Evolutionary conservation across 805 yeast genomes (phyloP), one percentile per base, ranked within the genome.

Genomic region (Cyberlindnera euphorbiiphila): DNA sequence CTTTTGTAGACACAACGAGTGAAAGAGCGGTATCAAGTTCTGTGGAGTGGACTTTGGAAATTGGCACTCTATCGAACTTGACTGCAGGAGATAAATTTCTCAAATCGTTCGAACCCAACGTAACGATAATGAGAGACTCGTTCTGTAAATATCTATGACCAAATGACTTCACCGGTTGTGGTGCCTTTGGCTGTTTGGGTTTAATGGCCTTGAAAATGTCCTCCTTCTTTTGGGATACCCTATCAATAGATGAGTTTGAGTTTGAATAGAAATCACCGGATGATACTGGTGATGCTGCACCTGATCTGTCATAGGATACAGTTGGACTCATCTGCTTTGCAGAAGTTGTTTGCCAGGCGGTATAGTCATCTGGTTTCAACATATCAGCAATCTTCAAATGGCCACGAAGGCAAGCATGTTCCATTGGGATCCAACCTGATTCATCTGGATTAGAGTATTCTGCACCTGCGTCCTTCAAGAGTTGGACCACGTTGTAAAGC

Each of bases 381-480:
- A 76, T 50, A 36, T 76, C 76, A 2, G 93, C 81, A 25, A 86
- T 74, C 3, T 66, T 70, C 41, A 89, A 63, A 57, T 88, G 95
- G 5, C 98, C 98, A 50, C 97, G 72, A 31, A 91, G 66, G 33
- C 86, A 81, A 0, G 97, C 96, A 60, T 91, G 98, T 54, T 91
- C 98, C 79, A 87, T 79, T n/a, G 98, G 96, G 14, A 87, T 77
- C 98, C 98, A 91, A 0, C 97, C 97, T 36, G 93, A 81, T 31
- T 77, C 81, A 62, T 91, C 98, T 13, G 73, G 69, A 19, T 67
- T 61, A 29, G 74, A 71, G 41, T 64, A 74, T 7, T 68, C 63
- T 5, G 87, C 83, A 15, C 76, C 78, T 29, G 68, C 54, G 0
- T 64, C 61, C 20, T 81, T 59, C 44, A 91, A 66, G 8, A 73